These are phyloP conservation scores for Xylariaceae sp. DNA, from an alignment of 2,329 filamentous ascomycete genomes.

Conservation along the genomic window DNA sequence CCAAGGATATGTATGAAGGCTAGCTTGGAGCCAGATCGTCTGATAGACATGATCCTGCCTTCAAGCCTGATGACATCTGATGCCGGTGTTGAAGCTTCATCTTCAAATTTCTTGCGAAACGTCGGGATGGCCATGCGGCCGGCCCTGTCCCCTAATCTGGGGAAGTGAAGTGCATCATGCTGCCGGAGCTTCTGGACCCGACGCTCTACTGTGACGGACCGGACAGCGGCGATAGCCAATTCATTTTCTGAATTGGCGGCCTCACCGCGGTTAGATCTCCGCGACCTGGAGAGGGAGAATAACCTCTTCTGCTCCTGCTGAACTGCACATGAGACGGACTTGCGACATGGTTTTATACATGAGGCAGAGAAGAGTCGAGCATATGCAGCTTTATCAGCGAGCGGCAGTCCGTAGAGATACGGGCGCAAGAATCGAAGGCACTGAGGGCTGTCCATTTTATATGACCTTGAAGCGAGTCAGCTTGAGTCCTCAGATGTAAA, in stretches of 20 bases:
- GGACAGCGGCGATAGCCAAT: conserved; percentile 8
- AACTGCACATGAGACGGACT: conserved; percentile 10
- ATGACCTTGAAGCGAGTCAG: conserved; percentile 24
- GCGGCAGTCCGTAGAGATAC: conserved; percentile 42
- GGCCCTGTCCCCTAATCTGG: conserved; percentile 39
- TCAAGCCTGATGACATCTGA: conserved; percentile 31
- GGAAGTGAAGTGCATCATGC: conserved; percentile 50
- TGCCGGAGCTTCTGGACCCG: conserved; percentile 50
- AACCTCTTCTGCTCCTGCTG: conserved; percentile 18
- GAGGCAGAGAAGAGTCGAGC: conserved; percentile 48
- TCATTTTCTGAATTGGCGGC: conserved; percentile 5
- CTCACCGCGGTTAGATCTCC: neutral
- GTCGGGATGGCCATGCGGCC: conserved; percentile 35
- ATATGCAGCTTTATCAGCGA: conserved; percentile 38
- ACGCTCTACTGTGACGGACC: conserved; percentile 13
- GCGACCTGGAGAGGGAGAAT: conserved; percentile 12
- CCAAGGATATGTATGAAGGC: conserved; percentile 78
- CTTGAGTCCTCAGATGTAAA: conserved; percentile 4
- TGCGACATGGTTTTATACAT: conserved; percentile 16
- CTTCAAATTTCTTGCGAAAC: conserved; percentile 35
- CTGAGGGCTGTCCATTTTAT: conserved; percentile 40
- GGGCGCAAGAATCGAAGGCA: conserved; percentile 52
- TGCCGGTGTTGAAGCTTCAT: conserved; percentile 21
- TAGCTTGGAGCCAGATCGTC: conserved; percentile 60
- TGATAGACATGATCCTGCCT: conserved; percentile 30